phyloP scores from a whole-genome alignment of 768 basidiomycete species.

The Gyrodon lividus region DNA sequence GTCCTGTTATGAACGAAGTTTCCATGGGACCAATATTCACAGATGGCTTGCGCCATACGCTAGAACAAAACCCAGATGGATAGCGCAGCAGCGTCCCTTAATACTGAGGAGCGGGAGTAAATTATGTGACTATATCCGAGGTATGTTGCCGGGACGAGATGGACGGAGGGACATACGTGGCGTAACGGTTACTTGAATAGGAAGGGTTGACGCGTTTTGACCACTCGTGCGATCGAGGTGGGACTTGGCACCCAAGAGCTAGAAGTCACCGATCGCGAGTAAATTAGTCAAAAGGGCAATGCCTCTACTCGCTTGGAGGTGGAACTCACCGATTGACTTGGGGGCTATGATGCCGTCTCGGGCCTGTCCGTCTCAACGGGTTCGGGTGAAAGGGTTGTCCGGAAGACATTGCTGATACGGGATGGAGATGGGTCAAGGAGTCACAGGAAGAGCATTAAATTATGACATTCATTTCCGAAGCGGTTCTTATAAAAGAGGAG shows the following conservation, averaged over 20 bases:
- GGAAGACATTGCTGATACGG: slow-evolving; percentile 24
- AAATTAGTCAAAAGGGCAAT: slow-evolving; percentile 34
- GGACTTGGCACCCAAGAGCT: slow-evolving; percentile 21
- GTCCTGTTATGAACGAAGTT: slow-evolving; percentile 29
- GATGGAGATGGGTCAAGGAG: slow-evolving; percentile 10
- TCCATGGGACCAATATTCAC: slow-evolving; percentile 20
- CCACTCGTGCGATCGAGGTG: slow-evolving; percentile 16
- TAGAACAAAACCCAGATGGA: slow-evolving; percentile 25
- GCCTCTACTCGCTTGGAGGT: slow-evolving; percentile 23
- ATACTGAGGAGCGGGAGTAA: slow-evolving; percentile 25
- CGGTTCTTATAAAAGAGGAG: slow-evolving; percentile 28
- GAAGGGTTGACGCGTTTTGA: slow-evolving; percentile 14
- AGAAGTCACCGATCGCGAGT: slow-evolving; percentile 18
- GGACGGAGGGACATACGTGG: slow-evolving; percentile 28
- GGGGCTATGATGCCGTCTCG: slow-evolving; percentile 30
- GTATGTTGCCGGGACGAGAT: slow-evolving; percentile 27
- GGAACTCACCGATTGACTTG: slow-evolving; percentile 13
- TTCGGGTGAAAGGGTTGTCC: slow-evolving; percentile 32
- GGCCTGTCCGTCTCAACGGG: slow-evolving; percentile 27
- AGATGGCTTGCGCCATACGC: slow-evolving; percentile 21
- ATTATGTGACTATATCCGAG: slow-evolving; percentile 24
- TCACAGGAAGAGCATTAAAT: slow-evolving; percentile 28
- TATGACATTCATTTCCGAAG: slow-evolving; percentile 36
- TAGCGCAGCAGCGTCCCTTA: slow-evolving; percentile 29
- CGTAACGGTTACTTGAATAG: slow-evolving; percentile 21